Conservation (phyloP, 805 yeast species). For the Lachancea mirantina region DNA sequence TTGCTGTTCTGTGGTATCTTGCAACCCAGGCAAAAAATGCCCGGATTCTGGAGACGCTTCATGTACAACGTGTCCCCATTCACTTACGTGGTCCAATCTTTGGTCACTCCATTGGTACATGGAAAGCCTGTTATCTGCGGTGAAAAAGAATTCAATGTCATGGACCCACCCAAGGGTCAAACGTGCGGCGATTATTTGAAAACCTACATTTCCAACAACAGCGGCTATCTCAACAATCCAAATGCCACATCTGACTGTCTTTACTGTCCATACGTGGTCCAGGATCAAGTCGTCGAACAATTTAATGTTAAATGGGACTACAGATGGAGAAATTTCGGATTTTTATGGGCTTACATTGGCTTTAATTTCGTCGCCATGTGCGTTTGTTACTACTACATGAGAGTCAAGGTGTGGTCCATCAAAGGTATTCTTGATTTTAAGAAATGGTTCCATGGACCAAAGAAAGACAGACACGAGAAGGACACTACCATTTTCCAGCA, state of each 20-base stretch:
- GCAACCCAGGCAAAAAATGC: constrained; percentile 38
- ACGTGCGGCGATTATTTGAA: constrained; percentile 43
- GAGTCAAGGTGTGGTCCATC: constrained; percentile 34
- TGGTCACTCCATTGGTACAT: constrained; percentile 37
- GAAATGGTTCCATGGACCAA: constrained; percentile 37
- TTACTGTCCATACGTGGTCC: constrained; percentile 50
- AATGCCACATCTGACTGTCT: constrained; percentile 46
- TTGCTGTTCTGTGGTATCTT: constrained; percentile 49
- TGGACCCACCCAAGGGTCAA: constrained; percentile 41
- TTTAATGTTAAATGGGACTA: constrained; percentile 36
- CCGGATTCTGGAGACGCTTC: constrained; percentile 42
- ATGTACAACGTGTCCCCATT: constrained; percentile 42
- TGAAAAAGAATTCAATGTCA: constrained; percentile 31
- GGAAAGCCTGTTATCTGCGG: constrained; percentile 34
- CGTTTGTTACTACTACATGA: constrained; percentile 30
- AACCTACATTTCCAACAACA: constrained; percentile 28
- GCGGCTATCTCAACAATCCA: constrained; percentile 41
- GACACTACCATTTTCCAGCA: constrained; percentile 38
- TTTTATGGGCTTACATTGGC: constrained; percentile 39
- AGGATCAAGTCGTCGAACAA: constrained; percentile 51
- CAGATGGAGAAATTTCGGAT: constrained; percentile 64
- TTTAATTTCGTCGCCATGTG: constrained; percentile 38
- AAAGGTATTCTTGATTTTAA: constrained; percentile 32
- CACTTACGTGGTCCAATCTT: constrained; percentile 41
- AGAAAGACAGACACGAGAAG: constrained; percentile 42